Evolutionary conservation across 192 early-diverging fungal genomes (phyloP), one percentile per base, ranked within the genome.

Genomic region (Mortierella alpina): DNA sequence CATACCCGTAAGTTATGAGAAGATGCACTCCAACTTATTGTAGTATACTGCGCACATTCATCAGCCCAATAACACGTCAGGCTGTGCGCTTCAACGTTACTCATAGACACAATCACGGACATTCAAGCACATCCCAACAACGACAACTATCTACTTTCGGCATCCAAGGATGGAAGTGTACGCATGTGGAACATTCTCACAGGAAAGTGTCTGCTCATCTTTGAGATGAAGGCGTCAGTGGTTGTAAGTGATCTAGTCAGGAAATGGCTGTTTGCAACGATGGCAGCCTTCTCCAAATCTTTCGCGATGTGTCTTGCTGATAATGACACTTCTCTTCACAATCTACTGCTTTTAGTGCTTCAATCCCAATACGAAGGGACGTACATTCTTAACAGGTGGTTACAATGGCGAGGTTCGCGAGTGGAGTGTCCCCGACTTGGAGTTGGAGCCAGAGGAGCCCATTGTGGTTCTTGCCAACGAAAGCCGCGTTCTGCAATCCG

Each of bases 141-240:
- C 46, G 79, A 86, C 60, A 82, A 89, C 22, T 86, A 92, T 41
- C 63, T 96, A 18, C 68, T 93, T 5, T 95, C 95, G 0, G 88
- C 91, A 4, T 82, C 91, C 7, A 90, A 82, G 52, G 95, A 96
- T 78, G 86, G 88, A 9, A 94, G 91, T 4, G 88, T 95, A 6
- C 88, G 93, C 56, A 70, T 97, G 46, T 97, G 95, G 95, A 88
- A 94, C 59, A 84, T 94, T 54, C 83, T 86, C 8, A 87, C 82
- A 7, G 84, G 86, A 18, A 65, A 78, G 46, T 95, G 93, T 63
- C 63, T 94, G 45, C 81, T 88, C 42, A 65, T 91, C 13, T 93
- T 91, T 81, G 86, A 86, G 57, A 82, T 75, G 42, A 86, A 87
- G 15, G 88, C 90, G 17, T 88, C 86, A 0, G 90, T 88, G 4